phyloP scores from a whole-genome alignment of 2,329 filamentous ascomycete genomes.

The Rugonectria rugulosa region DNA sequence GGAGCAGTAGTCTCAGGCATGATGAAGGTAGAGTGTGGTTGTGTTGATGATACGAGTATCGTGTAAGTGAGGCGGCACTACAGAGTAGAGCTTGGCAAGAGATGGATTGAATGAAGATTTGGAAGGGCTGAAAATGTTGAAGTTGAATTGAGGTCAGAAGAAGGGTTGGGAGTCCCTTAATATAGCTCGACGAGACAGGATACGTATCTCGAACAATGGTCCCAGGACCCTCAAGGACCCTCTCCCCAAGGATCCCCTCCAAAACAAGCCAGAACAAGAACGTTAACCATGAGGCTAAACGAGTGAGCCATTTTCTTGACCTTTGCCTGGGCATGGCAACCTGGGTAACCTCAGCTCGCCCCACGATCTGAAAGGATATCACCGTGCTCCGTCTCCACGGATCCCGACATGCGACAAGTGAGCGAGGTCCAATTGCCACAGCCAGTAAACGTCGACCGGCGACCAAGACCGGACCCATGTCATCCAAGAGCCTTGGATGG shows the following conservation, averaged over 20 bases:
- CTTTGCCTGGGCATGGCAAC: no score
- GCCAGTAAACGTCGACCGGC: conserved; percentile 10
- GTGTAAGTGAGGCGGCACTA: conserved; percentile 20
- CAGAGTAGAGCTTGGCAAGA: background rate
- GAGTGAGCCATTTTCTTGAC: conserved; percentile 41
- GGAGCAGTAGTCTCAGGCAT: conserved; percentile 37
- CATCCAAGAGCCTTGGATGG: no score
- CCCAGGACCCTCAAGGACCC: conserved; percentile 17
- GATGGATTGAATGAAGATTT: background rate
- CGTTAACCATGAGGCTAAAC: conserved; percentile 30
- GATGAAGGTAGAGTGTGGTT: conserved; percentile 18
- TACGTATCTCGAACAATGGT: conserved; percentile 35
- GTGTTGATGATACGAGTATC: background rate
- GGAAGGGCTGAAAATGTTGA: no score
- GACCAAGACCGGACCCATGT: conserved; percentile 12
- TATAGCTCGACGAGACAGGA: conserved; percentile 35
- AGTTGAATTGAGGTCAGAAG: background rate
- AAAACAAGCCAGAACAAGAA: background rate
- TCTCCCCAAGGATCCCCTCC: conserved; percentile 25
- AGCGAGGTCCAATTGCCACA: conserved; percentile 7
- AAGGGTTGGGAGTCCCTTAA: conserved; percentile 29
- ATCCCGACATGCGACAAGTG: conserved; percentile 15
- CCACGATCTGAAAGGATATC: conserved; percentile 38
- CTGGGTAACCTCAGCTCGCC: conserved; percentile 34
- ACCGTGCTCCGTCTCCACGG: conserved; percentile 22